These are phyloP conservation scores for Candida morakotiae DNA, from an alignment of 805 yeast genomes.

Conservation along the genomic window DNA sequence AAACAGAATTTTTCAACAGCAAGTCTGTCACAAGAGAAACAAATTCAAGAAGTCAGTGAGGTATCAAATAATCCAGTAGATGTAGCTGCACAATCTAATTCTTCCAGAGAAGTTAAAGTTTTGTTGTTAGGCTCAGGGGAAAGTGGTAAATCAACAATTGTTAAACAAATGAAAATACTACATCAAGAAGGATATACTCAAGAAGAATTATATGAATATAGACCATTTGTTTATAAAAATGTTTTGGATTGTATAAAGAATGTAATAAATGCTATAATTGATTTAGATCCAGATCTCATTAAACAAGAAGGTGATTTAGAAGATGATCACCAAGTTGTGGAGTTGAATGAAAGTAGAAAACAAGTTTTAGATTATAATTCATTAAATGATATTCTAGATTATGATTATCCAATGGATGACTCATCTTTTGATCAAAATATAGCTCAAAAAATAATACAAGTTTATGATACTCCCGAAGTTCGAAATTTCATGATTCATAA, in stretches of 20 bases:
- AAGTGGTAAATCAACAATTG: conserved; percentile 74
- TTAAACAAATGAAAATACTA: conserved; percentile 76
- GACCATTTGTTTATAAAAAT: conserved; percentile 76
- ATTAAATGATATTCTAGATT: conserved; percentile 40
- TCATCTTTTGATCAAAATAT: conserved; percentile 47
- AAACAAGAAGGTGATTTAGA: conserved; percentile 12
- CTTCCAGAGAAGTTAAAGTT: conserved; percentile 57
- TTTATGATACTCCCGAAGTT: conserved; percentile 60
- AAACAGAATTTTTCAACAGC: conserved; percentile 3
- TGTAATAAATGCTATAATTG: conserved; percentile 61
- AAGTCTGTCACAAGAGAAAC: conserved; percentile 8
- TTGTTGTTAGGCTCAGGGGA: conserved; percentile 86
- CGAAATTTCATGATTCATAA: conserved; percentile 52
- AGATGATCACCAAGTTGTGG: conserved; percentile 10
- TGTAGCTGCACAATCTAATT: conserved; percentile 9
- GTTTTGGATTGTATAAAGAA: conserved; percentile 72
- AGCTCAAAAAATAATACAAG: conserved; percentile 43
- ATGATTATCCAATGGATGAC: conserved; percentile 51
- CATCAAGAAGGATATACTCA: conserved; percentile 69
- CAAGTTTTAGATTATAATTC: conserved; percentile 30
- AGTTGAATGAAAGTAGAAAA: conserved; percentile 8
- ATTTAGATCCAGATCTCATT: conserved; percentile 42
- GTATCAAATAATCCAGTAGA: conserved; percentile 11
- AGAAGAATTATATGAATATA: conserved; percentile 70
- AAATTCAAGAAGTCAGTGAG: neutral